Base-by-base conservation (phyloP, 306 rosid genomes). In the Fagus sylvatica region DNA sequence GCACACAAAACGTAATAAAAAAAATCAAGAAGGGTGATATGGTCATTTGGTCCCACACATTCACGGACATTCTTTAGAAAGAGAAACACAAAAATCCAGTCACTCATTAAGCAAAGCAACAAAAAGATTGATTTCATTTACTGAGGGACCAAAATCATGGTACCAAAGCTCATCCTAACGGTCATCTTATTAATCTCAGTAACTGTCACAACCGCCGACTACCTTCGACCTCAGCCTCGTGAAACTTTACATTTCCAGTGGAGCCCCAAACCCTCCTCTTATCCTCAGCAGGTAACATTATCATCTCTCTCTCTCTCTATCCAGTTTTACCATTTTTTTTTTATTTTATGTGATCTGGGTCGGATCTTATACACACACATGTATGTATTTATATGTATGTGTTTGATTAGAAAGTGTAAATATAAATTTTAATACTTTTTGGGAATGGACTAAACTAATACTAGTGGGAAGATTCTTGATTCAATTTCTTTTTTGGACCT, bases 201-300 rank as follows among this genome's bases (percentile, higher is more conserved):
- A 40, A 76, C 88, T 56, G 73, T 72, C 39, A 72, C 11, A 46
- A 10, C 74, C 9, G 86, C 81, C 55, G 92, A 83, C 22, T 94
- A 94, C 41, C 74, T 92, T 69, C 93, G 97, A 54, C 98, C 98
- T 42, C 86, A 22, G 61, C 97, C 97, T n/a, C 91, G 97, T 11
- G 62, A 89, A 82, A 74, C 89, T 37, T 88, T 94, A 8, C 85
- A 83, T 3, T 81, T 94, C 57, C 90, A 95, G 74, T 84, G 91
- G 92, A 37, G 53, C 60, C 73, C 42, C 7, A 84, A 82, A 55
- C 51, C 82, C 19, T 59, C 93, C 69, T 89, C 90, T 76, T 78
- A 75, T 36, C 97, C 97, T 7, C 93, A 89, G 42, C 98, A 94
- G 97, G 98, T 90, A 53, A 69, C 57, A 0, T 4, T 34, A 16